These are phyloP conservation scores for Waltergamsia citrina DNA, from an alignment of 2,329 filamentous ascomycete genomes.

Conservation along the genomic window DNA sequence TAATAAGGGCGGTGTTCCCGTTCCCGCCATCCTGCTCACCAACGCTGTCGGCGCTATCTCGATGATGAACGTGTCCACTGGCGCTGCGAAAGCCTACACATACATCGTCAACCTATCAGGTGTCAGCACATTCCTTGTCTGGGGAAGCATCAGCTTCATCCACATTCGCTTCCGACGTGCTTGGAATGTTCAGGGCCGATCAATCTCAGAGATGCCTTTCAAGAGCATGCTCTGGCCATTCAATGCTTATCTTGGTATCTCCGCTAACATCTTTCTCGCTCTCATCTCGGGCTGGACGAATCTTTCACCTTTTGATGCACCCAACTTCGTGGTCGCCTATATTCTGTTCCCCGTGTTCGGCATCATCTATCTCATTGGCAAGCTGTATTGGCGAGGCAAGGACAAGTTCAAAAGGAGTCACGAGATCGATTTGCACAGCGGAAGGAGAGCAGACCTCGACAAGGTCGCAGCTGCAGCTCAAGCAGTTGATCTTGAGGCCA, in stretches of 20 bases:
- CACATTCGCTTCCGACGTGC: slow-evolving; percentile 63
- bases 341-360: slow-evolving; percentile 51
- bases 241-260: slow-evolving; percentile 49
- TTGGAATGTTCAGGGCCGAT: slow-evolving; percentile 49
- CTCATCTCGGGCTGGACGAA: slow-evolving; percentile 54
- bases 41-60: slow-evolving; percentile 62
- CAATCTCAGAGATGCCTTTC: slow-evolving; percentile 44
- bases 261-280: slow-evolving; percentile 48
- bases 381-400: slow-evolving; percentile 37
- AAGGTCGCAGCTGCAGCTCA: too few relatives aligned
- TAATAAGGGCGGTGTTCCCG: slow-evolving; percentile 51
- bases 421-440: slow-evolving; percentile 48
- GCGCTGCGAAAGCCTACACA: slow-evolving; percentile 52
- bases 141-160: slow-evolving; percentile 60
- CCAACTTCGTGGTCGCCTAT: slow-evolving; percentile 54
- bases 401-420: slow-evolving; percentile 38
- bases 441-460: slow-evolving; percentile 45
- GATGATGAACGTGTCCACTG: slow-evolving; percentile 66
- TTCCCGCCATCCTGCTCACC: slow-evolving; percentile 54
- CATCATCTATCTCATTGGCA: slow-evolving; percentile 46
- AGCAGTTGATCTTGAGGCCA: slow-evolving; percentile 17
- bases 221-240: slow-evolving; percentile 44
- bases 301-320: slow-evolving; percentile 46
- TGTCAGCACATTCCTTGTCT: slow-evolving; percentile 63
- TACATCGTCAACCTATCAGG: slow-evolving; percentile 65